A percentile compares a stretch with the other conserved stretches of the same genome.
These are phyloP conservation scores for Luffa aegyptiaca DNA, from an alignment of 306 rosid species.

Conservation along the genomic window DNA sequence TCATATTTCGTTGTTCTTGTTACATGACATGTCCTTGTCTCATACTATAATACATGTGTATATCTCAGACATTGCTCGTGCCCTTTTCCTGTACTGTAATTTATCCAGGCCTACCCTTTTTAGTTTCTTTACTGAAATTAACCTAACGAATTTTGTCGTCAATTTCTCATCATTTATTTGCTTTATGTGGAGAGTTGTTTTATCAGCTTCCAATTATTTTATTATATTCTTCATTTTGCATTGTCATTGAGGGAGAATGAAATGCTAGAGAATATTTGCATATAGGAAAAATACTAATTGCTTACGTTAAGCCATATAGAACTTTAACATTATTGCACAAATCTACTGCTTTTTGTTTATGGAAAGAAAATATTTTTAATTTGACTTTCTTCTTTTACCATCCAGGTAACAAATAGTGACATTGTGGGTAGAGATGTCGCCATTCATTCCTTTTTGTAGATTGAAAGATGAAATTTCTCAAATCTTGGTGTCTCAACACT, in stretches of 20 bases:
- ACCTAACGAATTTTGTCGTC: not conserved
- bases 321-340: not conserved
- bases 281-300: not conserved
- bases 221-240: no score
- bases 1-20: not conserved
- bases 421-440: not conserved
- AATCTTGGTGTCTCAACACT: no score
- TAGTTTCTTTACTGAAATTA: not conserved
- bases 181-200: not conserved
- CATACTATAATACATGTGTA: not conserved
- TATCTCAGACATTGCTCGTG: not conserved
- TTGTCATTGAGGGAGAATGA: not conserved
- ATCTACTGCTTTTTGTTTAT: not conserved
- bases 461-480: no score
- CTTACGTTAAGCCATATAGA: not conserved
- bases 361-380: not conserved
- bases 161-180: not conserved
- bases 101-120: not conserved
- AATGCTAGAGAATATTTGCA: no score
- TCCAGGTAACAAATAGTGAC: not conserved
- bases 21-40: conserved; percentile 7
- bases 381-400: not conserved
- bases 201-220: not conserved
- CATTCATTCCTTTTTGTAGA: no score
- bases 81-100: not conserved